These are phyloP conservation scores for Sporisorium scitamineum DNA, from an alignment of 1,284 basidiomycete genomes.

Conservation along the genomic window DNA sequence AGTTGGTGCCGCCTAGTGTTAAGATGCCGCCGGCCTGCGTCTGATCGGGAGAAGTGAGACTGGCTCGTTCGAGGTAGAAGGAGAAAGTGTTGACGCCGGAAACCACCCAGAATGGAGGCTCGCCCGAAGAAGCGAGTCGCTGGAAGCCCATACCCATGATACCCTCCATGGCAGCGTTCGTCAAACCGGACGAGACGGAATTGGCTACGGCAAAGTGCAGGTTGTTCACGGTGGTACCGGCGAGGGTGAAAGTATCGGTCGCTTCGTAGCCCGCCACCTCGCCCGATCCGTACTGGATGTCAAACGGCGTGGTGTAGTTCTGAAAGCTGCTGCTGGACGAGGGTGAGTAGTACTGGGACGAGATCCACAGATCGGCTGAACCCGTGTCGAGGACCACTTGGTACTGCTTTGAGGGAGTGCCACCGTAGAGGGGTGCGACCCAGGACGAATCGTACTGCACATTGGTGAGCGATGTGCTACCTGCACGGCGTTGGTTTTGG, in stretches of 20 bases:
- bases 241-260: conserved; percentile 40
- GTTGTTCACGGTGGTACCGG: conserved; percentile 32
- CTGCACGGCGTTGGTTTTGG: conserved; percentile 17
- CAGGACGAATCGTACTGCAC: conserved; percentile 56
- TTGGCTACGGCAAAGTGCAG: conserved; percentile 59
- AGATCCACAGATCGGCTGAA: conserved; percentile 54
- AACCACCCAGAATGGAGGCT: conserved; percentile 52
- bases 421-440: conserved; percentile 46
- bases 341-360: conserved; percentile 26
- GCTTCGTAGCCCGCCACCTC: conserved; percentile 46
- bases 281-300: conserved; percentile 52
- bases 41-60: conserved; percentile 15
- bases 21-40: conserved; percentile 53
- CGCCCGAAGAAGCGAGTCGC: conserved; percentile 25
- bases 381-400: conserved; percentile 60
- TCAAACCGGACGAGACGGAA: conserved; percentile 32
- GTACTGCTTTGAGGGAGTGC: conserved; percentile 39
- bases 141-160: conserved; percentile 62
- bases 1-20: conserved; percentile 59
- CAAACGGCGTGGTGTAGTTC: conserved; percentile 38
- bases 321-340: conserved; percentile 32
- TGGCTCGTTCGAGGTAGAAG: conserved; percentile 54
- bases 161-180: conserved; percentile 36
- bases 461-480: conserved; percentile 37
- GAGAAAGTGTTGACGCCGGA: conserved; percentile 44